phyloP scores from a whole-genome alignment of 2,329 filamentous ascomycete species.

The Magnaporthiopsis rhizophila region DNA sequence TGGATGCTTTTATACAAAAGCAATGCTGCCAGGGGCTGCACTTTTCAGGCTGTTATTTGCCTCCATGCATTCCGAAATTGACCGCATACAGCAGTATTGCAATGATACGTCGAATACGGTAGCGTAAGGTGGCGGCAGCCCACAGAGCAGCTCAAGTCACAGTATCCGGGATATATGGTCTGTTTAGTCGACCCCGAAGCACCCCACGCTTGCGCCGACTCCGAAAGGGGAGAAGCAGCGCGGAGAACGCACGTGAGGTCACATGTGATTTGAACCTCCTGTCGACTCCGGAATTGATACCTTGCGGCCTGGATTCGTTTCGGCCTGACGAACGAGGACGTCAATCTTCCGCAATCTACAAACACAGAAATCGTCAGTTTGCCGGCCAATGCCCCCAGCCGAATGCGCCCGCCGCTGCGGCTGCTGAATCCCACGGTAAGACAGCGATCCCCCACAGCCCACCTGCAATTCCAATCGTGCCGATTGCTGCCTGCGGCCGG shows the following conservation, averaged over 20 bases:
- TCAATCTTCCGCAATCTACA: neutral
- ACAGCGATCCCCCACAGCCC: neutral
- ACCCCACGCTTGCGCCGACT: neutral
- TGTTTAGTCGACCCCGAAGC: neutral
- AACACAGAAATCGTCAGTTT: neutral
- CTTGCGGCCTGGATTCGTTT: neutral
- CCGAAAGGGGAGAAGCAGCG: neutral
- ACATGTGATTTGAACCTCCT: neutral
- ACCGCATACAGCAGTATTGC: too few species aligned
- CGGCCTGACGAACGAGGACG: neutral
- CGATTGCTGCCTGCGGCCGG: too few species aligned
- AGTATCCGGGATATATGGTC: neutral
- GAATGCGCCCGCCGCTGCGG: neutral
- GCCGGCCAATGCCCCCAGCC: too few species aligned
- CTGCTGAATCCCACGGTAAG: neutral
- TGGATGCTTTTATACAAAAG: neutral
- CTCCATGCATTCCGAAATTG: too few species aligned
- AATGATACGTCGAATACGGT: too few species aligned
- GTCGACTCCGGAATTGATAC: too few species aligned
- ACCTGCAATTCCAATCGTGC: neutral
- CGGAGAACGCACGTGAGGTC: neutral
- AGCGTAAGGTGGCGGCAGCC: too few species aligned
- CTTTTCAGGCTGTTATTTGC: too few species aligned
- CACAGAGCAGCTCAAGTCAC: neutral
- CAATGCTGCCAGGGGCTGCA: too few species aligned